phyloP scores from a whole-genome alignment of 148 eudicot genomes.

The Cornus kousa region DNA sequence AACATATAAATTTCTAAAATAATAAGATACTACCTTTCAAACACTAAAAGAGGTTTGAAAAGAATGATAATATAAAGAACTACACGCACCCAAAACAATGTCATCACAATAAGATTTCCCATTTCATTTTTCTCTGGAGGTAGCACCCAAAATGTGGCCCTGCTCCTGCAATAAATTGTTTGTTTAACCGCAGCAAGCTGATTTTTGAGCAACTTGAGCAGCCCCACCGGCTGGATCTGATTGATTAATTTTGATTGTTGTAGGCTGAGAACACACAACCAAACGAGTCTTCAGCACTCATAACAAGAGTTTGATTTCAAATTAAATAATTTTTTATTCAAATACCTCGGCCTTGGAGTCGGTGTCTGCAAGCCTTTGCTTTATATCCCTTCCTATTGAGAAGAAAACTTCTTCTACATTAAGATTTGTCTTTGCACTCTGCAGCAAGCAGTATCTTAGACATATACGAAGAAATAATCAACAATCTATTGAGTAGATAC shows the following conservation, averaged over 20 bases:
- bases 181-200: slow-evolving; percentile 72
- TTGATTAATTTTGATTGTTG: slow-evolving; percentile 58
- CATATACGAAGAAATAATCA: background rate
- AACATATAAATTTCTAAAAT: slow-evolving; percentile 3
- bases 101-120: slow-evolving; percentile 18
- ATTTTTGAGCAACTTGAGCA: slow-evolving; percentile 55
- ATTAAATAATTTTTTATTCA: background rate
- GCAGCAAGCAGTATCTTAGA: slow-evolving; percentile 10
- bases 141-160: background rate
- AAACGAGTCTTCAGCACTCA: slow-evolving; percentile 3
- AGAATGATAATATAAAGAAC: slow-evolving; percentile 42
- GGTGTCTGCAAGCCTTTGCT: slow-evolving; percentile 86
- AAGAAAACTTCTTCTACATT: slow-evolving; percentile 94
- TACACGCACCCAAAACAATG: slow-evolving; percentile 40
- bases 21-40: slow-evolving; percentile 47
- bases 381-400: slow-evolving; percentile 87
- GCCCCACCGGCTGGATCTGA: slow-evolving; percentile 44
- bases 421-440: slow-evolving; percentile 94
- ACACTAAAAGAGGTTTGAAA: slow-evolving; percentile 42
- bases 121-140: slow-evolving; percentile 5
- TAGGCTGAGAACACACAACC: slow-evolving; percentile 39
- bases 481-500: background rate
- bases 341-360: slow-evolving; percentile 78
- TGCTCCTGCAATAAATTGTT: background rate
- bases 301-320: background rate